Evolutionary conservation across 805 yeast genomes (phyloP).

Genomic region (Hanseniaspora meyeri): DNA sequence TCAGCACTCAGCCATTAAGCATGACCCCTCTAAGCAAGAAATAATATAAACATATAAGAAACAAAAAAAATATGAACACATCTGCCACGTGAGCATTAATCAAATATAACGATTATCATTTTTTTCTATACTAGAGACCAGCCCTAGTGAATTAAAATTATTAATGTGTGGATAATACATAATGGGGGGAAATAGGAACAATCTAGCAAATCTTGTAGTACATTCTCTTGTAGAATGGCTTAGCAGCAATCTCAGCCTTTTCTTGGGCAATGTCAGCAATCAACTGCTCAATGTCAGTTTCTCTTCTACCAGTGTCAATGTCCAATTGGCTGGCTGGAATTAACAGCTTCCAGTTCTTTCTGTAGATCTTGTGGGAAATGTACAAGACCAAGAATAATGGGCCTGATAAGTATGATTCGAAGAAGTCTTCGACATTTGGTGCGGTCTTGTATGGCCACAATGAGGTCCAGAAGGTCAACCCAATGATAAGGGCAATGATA

Average conservation of each 20-base stretch:
- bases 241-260: not conserved
- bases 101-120: no score
- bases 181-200: no score
- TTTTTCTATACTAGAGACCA: no score
- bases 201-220: constrained; percentile 15
- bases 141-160: no score
- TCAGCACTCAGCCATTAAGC: not conserved
- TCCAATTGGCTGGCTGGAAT: constrained; percentile 41
- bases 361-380: constrained; percentile 45
- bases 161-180: no score
- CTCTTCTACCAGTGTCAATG: constrained; percentile 42
- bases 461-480: not conserved
- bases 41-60: no score
- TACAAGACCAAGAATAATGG: constrained; percentile 23
- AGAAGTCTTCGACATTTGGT: not conserved
- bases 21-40: no score
- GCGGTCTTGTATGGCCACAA: not conserved
- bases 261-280: not conserved
- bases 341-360: constrained; percentile 26
- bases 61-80: no score
- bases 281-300: not conserved
- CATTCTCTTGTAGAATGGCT: constrained; percentile 21
- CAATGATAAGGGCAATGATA: not conserved
- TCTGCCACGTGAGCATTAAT: no score
- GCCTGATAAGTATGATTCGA: not conserved